Evolutionary conservation across 2,329 filamentous ascomycete species (phyloP), one percentile per base, ranked within the genome.

Genomic region (Monosporascus sp.): DNA sequence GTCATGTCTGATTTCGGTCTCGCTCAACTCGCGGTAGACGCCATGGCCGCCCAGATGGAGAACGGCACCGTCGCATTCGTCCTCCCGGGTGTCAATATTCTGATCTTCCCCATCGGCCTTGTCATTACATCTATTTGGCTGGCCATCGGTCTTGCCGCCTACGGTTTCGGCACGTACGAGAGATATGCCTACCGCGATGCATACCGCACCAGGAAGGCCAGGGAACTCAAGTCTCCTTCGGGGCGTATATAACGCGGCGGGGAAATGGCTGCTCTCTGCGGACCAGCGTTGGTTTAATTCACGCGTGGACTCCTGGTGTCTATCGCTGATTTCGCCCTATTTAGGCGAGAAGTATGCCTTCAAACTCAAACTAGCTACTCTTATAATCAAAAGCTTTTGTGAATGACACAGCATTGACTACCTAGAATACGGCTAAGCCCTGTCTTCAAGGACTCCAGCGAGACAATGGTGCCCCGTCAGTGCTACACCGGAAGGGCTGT

Each of bases 21-120:
- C 48, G 81, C 81, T 24, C 71, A 77, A 56, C 68, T 74, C 19
- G 77, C 78, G 37, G 79, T 83, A 19, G 70, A 79, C 54, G 67
- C 74, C 3, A 71, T 78, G 20, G 67, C 78, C 0, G 68, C 65
- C 0, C 70, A 67, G 4, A 70, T 84, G 24, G 63, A 63, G 49
- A 79, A 80, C 62, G 76, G 77, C 58, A 79, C 77, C 16, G 75
- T 80, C 11, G 82, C 85, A 1, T 91, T 91, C 60, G 75, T 89
- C 16, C 72, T 91, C 1, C 88, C 88, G 0, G 88, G 88, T 45
- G 78, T 82, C 40, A 78, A 81, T 55, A 77, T 91, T 51, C 75
- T 88, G 62, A 81, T 90, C 55, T 85, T 88, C 69, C 87, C 88
- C 7, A 73, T 86, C 31, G 88, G 88, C 19, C 72, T 87, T n/a